Conservation (phyloP, 2,329 filamentous ascomycete genomes). For the Trichoderma sp. region DNA sequence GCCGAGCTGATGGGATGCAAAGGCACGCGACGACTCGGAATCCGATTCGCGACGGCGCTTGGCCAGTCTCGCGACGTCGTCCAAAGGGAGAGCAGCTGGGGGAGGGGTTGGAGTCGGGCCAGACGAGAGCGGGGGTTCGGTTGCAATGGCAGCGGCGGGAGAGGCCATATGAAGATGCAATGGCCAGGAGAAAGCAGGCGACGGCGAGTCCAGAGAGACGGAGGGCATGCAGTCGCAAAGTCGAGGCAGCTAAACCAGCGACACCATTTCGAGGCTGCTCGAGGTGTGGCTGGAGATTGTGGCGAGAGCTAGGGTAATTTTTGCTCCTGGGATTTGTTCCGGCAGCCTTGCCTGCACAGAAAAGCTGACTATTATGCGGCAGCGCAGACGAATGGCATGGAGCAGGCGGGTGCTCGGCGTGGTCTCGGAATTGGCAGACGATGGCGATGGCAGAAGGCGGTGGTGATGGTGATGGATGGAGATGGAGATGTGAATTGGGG, state of each 20-base stretch:
- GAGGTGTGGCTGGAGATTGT: constrained; percentile 48
- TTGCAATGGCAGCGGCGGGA: constrained; percentile 54
- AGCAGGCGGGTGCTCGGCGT: not conserved
- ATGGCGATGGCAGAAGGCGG: constrained; percentile 11
- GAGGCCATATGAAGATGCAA: constrained; percentile 50
- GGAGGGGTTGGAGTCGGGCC: constrained; percentile 39
- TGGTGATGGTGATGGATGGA: constrained; percentile 2
- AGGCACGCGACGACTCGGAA: constrained; percentile 41
- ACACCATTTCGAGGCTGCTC: constrained; percentile 40
- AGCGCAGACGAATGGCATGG: constrained; percentile 1
- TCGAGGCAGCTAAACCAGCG: constrained; percentile 30
- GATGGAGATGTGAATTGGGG: constrained; percentile 7
- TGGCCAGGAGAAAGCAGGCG: not conserved
- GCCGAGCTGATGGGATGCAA: constrained; percentile 34
- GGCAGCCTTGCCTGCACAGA: not conserved
- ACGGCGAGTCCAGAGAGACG: constrained; percentile 10
- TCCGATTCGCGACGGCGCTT: constrained; percentile 53
- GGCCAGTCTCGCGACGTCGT: constrained; percentile 42
- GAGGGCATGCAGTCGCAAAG: constrained; percentile 20
- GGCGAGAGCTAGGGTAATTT: constrained; percentile 43
- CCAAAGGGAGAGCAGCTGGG: constrained; percentile 41
- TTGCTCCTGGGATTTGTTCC: not conserved
- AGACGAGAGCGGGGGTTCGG: constrained; percentile 49
- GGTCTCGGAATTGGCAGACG: not conserved
- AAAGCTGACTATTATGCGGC: not conserved